Evolutionary conservation across 2,329 filamentous ascomycete species (phyloP).

Genomic region (Simplicillium sp.): DNA sequence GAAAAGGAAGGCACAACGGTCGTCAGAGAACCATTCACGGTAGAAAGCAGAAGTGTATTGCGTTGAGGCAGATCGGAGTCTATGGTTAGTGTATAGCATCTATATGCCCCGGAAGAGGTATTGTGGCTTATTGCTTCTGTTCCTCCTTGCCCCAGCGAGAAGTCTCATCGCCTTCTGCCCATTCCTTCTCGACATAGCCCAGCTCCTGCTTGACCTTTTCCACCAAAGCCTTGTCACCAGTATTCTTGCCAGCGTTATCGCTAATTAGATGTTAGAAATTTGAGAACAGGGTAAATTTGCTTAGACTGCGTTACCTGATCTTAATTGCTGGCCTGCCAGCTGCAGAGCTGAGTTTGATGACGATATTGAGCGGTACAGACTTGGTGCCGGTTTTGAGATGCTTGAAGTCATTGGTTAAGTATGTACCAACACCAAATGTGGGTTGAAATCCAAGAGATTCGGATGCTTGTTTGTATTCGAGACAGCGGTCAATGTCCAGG

Average conservation of each 20-base stretch:
- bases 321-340: constrained; percentile 78
- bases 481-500: constrained; percentile 78
- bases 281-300: neutral
- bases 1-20: too few relatives aligned
- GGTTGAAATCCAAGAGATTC: constrained; percentile 75
- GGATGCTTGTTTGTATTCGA: constrained; percentile 80
- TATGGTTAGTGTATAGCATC: too few relatives aligned
- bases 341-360: constrained; percentile 90
- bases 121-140: constrained; percentile 8
- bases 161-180: constrained; percentile 77
- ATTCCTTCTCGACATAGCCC: constrained; percentile 77
- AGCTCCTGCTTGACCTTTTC: constrained; percentile 74
- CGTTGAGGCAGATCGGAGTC: too few relatives aligned
- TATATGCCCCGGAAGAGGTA: too few relatives aligned
- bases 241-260: constrained; percentile 90
- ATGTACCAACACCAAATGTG: constrained; percentile 91
- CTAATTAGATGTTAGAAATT: constrained; percentile 18
- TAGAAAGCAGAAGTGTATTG: too few relatives aligned
- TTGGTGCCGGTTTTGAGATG: constrained; percentile 65
- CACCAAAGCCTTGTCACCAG: constrained; percentile 72
- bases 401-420: constrained; percentile 90
- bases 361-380: constrained; percentile 88
- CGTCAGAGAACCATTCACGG: too few relatives aligned
- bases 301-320: constrained; percentile 45
- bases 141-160: constrained; percentile 63